phyloP scores from a whole-genome alignment of 495 filamentous ascomycete species.

The Lophiostoma macrostomum region DNA sequence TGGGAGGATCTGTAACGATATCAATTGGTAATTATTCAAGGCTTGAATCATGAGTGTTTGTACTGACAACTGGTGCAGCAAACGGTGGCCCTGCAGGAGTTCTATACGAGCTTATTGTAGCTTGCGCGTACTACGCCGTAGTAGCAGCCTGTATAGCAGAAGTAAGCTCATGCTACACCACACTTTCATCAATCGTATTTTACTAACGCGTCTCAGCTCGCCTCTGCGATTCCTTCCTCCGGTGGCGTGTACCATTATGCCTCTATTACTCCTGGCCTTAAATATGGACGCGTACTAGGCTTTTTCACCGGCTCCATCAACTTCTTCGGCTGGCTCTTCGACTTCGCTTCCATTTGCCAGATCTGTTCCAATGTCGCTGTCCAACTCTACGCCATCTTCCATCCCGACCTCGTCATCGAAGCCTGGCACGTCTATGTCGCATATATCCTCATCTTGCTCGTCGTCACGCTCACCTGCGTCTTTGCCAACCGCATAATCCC shows the following conservation, averaged over 20 bases:
- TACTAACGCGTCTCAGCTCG: slow-evolving; percentile 47
- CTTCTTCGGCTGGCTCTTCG: slow-evolving; percentile 70
- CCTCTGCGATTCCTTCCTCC: slow-evolving; percentile 74
- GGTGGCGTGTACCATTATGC: slow-evolving; percentile 86
- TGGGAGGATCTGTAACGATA: slow-evolving; percentile 53
- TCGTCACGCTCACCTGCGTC: slow-evolving; percentile 59
- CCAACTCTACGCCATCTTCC: slow-evolving; percentile 70
- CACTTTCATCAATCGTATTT: too few relatives aligned
- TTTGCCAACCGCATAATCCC: slow-evolving; percentile 69
- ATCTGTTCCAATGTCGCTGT: slow-evolving; percentile 56
- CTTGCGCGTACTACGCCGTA: slow-evolving; percentile 28
- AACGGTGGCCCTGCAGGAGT: slow-evolving; percentile 29
- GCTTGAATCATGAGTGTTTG: neutral
- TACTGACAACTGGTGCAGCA: slow-evolving; percentile 30
- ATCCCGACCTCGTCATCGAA: slow-evolving; percentile 59
- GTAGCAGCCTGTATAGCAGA: slow-evolving; percentile 32
- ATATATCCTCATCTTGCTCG: slow-evolving; percentile 66
- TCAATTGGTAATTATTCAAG: slow-evolving; percentile 45
- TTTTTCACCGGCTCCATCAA: slow-evolving; percentile 72
- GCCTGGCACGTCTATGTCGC: slow-evolving; percentile 75
- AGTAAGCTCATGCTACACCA: slow-evolving; percentile 11
- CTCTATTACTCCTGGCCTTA: slow-evolving; percentile 65
- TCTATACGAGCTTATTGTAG: slow-evolving; percentile 31
- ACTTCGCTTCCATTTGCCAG: slow-evolving; percentile 62
- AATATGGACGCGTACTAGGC: slow-evolving; percentile 65